phyloP scores from a whole-genome alignment of 768 basidiomycete species.

The Sarcodon sp. region DNA sequence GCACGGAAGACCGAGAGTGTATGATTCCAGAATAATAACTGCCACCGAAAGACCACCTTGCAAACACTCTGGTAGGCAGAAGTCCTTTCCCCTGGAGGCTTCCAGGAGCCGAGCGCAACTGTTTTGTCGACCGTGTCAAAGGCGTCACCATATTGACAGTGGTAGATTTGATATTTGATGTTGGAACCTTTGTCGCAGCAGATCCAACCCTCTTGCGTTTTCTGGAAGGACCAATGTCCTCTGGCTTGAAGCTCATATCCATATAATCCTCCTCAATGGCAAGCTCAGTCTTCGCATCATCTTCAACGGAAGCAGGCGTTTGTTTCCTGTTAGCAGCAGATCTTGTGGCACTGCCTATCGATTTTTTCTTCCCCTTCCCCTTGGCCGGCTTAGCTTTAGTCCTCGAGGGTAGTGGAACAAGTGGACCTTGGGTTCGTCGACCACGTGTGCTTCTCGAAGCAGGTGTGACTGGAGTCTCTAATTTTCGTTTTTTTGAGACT shows the following conservation, averaged over 20 bases:
- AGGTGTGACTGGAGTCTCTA: background rate
- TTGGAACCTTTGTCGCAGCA: slow-evolving; percentile 13
- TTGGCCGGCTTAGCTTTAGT: background rate
- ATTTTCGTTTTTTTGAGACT: too few species aligned
- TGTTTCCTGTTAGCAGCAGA: background rate
- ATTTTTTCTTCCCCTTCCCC: background rate
- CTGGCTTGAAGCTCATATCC: slow-evolving; percentile 16
- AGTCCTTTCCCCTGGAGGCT: slow-evolving; percentile 2
- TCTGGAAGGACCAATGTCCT: slow-evolving; percentile 6
- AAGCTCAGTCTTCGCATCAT: slow-evolving; percentile 27
- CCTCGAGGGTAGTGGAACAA: background rate
- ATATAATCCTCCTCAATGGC: slow-evolving; percentile 26
- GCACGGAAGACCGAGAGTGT: slow-evolving; percentile 17
- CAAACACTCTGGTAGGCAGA: slow-evolving; percentile 47
- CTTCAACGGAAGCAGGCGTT: slow-evolving; percentile 13
- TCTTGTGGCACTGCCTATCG: background rate
- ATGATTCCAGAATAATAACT: slow-evolving; percentile 53
- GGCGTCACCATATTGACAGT: background rate
- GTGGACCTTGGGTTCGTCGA: too few species aligned
- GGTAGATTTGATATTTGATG: background rate
- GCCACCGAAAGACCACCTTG: slow-evolving; percentile 47
- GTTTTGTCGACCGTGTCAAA: slow-evolving; percentile 8
- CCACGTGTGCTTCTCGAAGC: background rate
- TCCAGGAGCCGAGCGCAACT: slow-evolving; percentile 1
- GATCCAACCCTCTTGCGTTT: slow-evolving; percentile 31